phyloP scores from a whole-genome alignment of 2,329 filamentous ascomycete species.

The Penicillium decumbens region DNA sequence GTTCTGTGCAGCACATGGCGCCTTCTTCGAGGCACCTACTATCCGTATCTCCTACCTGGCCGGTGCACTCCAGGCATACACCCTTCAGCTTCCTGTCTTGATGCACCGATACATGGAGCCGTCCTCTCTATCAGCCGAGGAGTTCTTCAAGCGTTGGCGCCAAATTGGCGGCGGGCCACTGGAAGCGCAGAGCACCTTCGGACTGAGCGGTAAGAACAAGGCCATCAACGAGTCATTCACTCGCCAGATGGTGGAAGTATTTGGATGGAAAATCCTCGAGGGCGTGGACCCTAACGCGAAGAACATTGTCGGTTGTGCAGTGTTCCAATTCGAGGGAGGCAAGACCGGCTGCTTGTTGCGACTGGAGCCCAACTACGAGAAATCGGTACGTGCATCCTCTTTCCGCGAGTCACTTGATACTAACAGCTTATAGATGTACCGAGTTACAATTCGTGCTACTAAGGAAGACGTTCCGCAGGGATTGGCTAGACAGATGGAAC shows the following conservation, averaged over 20 bases:
- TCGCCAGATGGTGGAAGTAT: constrained; percentile 69
- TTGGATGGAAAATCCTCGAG: constrained; percentile 81
- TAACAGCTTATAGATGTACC: constrained; percentile 68
- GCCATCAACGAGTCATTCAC: constrained; percentile 70
- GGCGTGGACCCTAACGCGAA: constrained; percentile 86
- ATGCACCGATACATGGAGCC: constrained; percentile 97
- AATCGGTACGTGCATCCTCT: constrained; percentile 63
- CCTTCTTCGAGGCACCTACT: constrained; percentile 80
- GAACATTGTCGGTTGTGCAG: constrained; percentile 85
- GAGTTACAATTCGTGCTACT: constrained; percentile 87
- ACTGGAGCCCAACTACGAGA: constrained; percentile 88
- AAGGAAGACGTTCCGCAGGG: constrained; percentile 81
- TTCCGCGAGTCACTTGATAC: constrained; percentile 1
- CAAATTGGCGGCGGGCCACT: constrained; percentile 87
- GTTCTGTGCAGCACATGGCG: constrained; percentile 80
- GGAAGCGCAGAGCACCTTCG: constrained; percentile 84
- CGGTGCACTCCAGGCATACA: constrained; percentile 86
- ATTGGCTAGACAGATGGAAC: constrained; percentile 81
- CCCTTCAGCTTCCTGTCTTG: constrained; percentile 79
- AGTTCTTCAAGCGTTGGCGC: constrained; percentile 99
- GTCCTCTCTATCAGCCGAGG: constrained; percentile 77
- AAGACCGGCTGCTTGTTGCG: constrained; percentile 93
- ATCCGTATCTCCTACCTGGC: constrained; percentile 92
- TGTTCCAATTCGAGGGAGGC: constrained; percentile 71
- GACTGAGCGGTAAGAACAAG: constrained; percentile 55